Evolutionary conservation across 1,139 yeast species (phyloP), one percentile per base, ranked within the genome.

Genomic region (Ogataea hybrid): DNA sequence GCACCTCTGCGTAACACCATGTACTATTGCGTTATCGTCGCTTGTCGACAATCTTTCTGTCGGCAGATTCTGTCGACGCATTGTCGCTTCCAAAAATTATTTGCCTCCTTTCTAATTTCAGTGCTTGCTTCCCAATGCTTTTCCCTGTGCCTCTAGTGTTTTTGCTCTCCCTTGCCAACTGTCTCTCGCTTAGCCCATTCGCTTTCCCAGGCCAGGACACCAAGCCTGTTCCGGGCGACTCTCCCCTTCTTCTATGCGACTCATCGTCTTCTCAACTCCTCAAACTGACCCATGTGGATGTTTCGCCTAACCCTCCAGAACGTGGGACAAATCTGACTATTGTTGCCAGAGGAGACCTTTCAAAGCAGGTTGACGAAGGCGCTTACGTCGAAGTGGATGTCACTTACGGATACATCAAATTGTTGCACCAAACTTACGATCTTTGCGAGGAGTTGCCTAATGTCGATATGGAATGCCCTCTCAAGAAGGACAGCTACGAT

Each of bases 361-460:
- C 70, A 30, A 62, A 74, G 43, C 72, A 71, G 15, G 69, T 94
- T 35, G 77, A 65, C 32, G 92, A 79, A 29, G 98, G 98, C 28
- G 87, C 97, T 0, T 92, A 89, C 59, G 95, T 92, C 39, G 96
- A 88, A 51, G 89, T 92, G 29, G 95, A 88, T 51, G 97, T 94
- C 27, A 77, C 87, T 53, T 84, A 89, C 58, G 98, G 97, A 9
- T 88, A 85, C 68, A 90, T 92, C 63, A 84, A 84, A 57, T 73
- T 92, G 48, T 65, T 94, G 43, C 84, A 87, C 55, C 89, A 88
- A 61, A 85, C 94, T 10, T 84, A 83, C 64, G 97, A 92, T 63
- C 71, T 92, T 48, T 92, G 98, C 65, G 96, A 89, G 52, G 84
- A 88, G 60, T 72, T 88, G 47, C 77, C 79, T 43, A 85, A 88